These are phyloP conservation scores for Ceratocystis harringtonii DNA, from an alignment of 2,329 filamentous ascomycete species.

Conservation along the genomic window DNA sequence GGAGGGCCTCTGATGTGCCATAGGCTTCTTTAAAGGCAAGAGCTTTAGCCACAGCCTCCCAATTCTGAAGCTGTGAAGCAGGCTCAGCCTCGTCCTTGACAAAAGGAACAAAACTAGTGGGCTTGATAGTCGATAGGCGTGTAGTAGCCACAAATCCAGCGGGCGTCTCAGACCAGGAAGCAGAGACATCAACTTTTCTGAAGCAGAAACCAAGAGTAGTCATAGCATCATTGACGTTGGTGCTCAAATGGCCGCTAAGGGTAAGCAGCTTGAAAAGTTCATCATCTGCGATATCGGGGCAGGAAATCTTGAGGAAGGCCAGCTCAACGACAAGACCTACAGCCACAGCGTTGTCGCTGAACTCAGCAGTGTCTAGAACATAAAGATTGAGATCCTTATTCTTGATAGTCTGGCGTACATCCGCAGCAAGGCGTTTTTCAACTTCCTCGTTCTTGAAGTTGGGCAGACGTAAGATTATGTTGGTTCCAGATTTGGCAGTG, in stretches of 20 bases:
- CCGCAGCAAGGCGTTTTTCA: constrained; percentile 66
- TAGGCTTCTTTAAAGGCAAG: constrained; percentile 92
- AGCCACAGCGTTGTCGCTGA: constrained; percentile 45
- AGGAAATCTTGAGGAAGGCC: constrained; percentile 66
- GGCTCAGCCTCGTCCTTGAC: constrained; percentile 61
- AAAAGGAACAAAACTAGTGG: constrained; percentile 72
- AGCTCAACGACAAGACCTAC: constrained; percentile 59
- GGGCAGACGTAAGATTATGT: constrained; percentile 59
- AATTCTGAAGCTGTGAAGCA: constrained; percentile 50
- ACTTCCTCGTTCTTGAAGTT: constrained; percentile 75
- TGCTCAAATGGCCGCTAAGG: constrained; percentile 9
- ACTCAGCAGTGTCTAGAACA: constrained; percentile 56
- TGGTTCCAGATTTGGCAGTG: constrained; percentile 54
- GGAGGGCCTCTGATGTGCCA: constrained; percentile 54
- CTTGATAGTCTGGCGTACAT: constrained; percentile 55
- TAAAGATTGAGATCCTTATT: constrained; percentile 57
- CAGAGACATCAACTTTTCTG: constrained; percentile 58
- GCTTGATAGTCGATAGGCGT: constrained; percentile 46
- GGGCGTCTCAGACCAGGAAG: constrained; percentile 61
- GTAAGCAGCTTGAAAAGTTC: constrained; percentile 51
- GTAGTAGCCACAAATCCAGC: constrained; percentile 15
- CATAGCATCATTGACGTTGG: constrained; percentile 13
- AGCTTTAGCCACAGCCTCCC: constrained; percentile 74
- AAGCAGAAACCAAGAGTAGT: constrained; percentile 39
- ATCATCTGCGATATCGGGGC: constrained; percentile 47